Evolutionary conservation across 352 stramenopile species (phyloP), one percentile per base, ranked within the genome.

Genomic region (Pilasporangium apinafurcum): DNA sequence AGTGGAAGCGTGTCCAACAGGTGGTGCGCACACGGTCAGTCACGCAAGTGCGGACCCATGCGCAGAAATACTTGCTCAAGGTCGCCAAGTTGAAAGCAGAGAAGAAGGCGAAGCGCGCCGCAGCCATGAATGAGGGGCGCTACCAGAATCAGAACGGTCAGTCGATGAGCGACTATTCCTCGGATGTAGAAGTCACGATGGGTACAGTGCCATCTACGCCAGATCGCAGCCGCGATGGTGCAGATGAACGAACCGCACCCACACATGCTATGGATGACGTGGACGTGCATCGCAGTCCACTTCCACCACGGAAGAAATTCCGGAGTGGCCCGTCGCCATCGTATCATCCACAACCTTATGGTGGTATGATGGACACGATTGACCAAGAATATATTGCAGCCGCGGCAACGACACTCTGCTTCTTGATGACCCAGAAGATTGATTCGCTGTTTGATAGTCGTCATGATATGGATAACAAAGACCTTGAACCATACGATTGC

Each of bases 1-100:
- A 95, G 62, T 95, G 83, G 83, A 95, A 95, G 58, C 80, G 83
- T 27, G 83, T 95, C 37, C 83, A 95, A 48, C 81, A 92, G 44
- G 80, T 95, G 9, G 83, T 95, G 4, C 78, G 80, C 51, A 91
- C 79, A 25, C 68, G 83, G n/a, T 92, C 83, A 0, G 83, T 95
- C 14, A 95, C 83, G 0, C 83, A 95, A 66, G 83, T 95, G 20
- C 80, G 83, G 34, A 95, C 83, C 9, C 83, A 95, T 48, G 83
- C 83, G 5, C 83, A 95, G 30, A 95, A 95, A 45, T 92, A 95
- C 45, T 32, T 95, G 44, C 72, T 95, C 37, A 95, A 95, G 51
- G 62, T 95, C n/a, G 80, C 83, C 56, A 95, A 95, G 61, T 59
- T 92, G 17, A 86, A 88, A 59, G 79, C 68, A 3, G 80, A 90